phyloP scores from a whole-genome alignment of 352 stramenopile species.

The Globisporangium iwayamae region DNA sequence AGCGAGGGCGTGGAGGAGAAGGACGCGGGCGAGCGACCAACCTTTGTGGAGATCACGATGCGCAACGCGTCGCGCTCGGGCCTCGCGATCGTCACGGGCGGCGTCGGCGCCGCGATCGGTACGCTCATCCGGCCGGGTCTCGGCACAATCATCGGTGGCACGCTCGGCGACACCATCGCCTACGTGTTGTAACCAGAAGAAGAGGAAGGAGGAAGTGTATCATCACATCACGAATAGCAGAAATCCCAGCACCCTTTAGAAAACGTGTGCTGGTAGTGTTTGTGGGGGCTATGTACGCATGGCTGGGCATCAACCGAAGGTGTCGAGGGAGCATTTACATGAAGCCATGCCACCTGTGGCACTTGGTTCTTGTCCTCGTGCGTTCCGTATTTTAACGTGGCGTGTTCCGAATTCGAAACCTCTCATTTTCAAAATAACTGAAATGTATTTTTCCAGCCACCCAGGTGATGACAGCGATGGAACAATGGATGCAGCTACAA shows the following conservation, averaged over 20 bases:
- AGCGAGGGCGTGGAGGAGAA: conserved; percentile 33
- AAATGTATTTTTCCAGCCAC: too few relatives aligned
- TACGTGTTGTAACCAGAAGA: conserved; percentile 41
- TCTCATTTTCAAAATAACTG: not conserved
- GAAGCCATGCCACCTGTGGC: too few relatives aligned
- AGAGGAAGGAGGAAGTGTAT: not conserved
- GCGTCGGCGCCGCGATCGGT: conserved; percentile 62
- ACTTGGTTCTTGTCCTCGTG: too few relatives aligned
- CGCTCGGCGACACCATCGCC: conserved; percentile 71
- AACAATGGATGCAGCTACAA: not conserved
- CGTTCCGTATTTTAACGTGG: not conserved
- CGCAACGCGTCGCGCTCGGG: conserved; percentile 63
- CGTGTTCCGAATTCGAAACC: not conserved
- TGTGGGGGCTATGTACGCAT: not conserved
- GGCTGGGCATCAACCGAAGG: too few relatives aligned
- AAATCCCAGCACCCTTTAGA: not conserved
- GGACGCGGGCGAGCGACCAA: conserved; percentile 19
- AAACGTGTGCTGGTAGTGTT: not conserved
- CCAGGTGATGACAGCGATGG: too few relatives aligned
- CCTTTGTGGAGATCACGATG: conserved; percentile 47
- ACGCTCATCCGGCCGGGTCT: conserved; percentile 69
- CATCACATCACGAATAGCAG: not conserved
- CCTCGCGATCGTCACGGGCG: conserved; percentile 64
- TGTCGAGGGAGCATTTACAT: too few relatives aligned
- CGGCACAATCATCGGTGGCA: conserved; percentile 75